phyloP scores from a whole-genome alignment of 768 basidiomycete genomes.

The Chalciporus piperatus region DNA sequence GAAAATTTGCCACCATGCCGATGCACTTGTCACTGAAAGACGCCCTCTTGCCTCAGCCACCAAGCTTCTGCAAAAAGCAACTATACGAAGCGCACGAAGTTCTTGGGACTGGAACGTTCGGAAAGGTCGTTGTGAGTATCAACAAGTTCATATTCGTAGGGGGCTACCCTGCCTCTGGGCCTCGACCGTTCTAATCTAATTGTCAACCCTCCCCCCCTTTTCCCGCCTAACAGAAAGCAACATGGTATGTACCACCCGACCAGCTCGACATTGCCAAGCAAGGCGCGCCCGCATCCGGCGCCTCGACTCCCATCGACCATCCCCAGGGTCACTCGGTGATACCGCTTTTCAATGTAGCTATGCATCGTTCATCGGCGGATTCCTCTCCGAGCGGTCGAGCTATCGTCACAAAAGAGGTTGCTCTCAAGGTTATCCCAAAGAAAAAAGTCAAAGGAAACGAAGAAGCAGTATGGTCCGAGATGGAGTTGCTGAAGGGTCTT shows the following conservation, averaged over 20 bases:
- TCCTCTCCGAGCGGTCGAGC: slow-evolving; percentile 26
- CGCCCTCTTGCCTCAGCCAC: slow-evolving; percentile 74
- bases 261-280: slow-evolving; percentile 53
- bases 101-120: slow-evolving; percentile 84
- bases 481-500: slow-evolving; percentile 86
- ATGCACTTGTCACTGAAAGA: slow-evolving; percentile 46
- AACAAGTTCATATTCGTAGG: not conserved
- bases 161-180: not conserved
- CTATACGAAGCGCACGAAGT: slow-evolving; percentile 68
- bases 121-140: slow-evolving; percentile 75
- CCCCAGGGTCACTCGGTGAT: slow-evolving; percentile 24
- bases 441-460: slow-evolving; percentile 95
- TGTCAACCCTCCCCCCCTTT: not conserved
- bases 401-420: slow-evolving; percentile 65
- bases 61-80: slow-evolving; percentile 86
- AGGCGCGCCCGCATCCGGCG: slow-evolving; percentile 45
- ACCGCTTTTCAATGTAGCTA: slow-evolving; percentile 27
- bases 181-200: not conserved
- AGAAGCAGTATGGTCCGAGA: slow-evolving; percentile 85
- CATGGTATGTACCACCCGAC: slow-evolving; percentile 72
- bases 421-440: slow-evolving; percentile 90
- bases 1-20: slow-evolving; percentile 11
- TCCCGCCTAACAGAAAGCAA: slow-evolving; percentile 55
- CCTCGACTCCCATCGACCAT: slow-evolving; percentile 18
- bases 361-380: slow-evolving; percentile 18